phyloP scores from a whole-genome alignment of 2,329 filamentous ascomycete genomes.

The Lojkania enalia region DNA sequence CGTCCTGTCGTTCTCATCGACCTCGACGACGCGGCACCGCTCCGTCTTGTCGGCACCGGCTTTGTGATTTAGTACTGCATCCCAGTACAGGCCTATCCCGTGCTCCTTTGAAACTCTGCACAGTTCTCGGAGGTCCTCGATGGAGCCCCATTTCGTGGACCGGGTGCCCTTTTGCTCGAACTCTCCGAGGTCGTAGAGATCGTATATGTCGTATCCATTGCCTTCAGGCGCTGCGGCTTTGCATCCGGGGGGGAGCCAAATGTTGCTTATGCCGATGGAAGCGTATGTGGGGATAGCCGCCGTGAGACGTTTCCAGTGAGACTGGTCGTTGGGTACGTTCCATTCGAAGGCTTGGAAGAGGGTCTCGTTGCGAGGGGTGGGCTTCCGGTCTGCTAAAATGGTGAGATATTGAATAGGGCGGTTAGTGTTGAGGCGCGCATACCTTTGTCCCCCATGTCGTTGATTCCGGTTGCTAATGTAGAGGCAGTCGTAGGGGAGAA shows the following conservation, averaged over 20 bases:
- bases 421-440: neutral
- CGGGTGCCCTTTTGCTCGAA: constrained; percentile 69
- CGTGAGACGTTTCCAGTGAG: constrained; percentile 63
- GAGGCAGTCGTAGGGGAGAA: neutral
- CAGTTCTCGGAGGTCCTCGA: constrained; percentile 62
- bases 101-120: constrained; percentile 54
- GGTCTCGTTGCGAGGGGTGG: constrained; percentile 43
- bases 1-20: constrained; percentile 62
- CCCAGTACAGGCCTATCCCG: constrained; percentile 66
- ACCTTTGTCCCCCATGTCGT: constrained; percentile 34
- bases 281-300: constrained; percentile 58
- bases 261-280: constrained; percentile 57
- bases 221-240: constrained; percentile 65
- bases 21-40: constrained; percentile 64
- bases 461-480: neutral
- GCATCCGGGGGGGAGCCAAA: constrained; percentile 72
- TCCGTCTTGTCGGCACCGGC: constrained; percentile 69
- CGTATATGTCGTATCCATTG: constrained; percentile 67
- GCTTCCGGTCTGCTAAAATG: constrained; percentile 27
- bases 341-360: constrained; percentile 75
- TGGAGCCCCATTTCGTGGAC: constrained; percentile 70
- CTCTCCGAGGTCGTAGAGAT: constrained; percentile 71
- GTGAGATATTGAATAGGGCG: constrained; percentile 10
- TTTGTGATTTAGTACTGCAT: constrained; percentile 74
- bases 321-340: constrained; percentile 64